phyloP scores from a whole-genome alignment of 225 moss, liverwort and hornwort genomes.

The Marchantia paleacea region DNA sequence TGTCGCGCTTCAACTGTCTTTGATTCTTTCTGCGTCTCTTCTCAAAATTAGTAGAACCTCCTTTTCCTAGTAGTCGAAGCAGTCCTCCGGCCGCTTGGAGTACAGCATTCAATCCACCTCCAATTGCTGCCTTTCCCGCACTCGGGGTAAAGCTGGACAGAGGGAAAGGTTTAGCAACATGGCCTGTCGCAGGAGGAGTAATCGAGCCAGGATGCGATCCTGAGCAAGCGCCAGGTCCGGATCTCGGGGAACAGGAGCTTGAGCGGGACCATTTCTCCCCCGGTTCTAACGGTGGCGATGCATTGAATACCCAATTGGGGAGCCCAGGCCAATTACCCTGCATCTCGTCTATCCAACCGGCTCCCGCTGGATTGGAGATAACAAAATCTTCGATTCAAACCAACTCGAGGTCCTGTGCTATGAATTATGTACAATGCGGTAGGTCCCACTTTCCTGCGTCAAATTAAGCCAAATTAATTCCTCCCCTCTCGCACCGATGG shows the following conservation, averaged over 20 bases:
- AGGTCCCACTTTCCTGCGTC: background rate
- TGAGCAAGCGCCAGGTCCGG: constrained; percentile 9
- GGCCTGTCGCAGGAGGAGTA: constrained; percentile 19
- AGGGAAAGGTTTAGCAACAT: constrained; percentile 23
- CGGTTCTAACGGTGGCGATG: constrained; percentile 28
- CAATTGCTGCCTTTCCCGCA: constrained; percentile 44
- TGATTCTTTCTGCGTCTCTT: constrained; percentile 10
- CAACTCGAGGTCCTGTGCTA: background rate
- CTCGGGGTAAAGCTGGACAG: constrained; percentile 32
- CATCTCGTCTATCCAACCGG: constrained; percentile 26
- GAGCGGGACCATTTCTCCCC: constrained; percentile 33
- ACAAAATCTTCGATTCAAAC: background rate
- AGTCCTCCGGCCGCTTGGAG: constrained; percentile 46
- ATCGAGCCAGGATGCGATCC: constrained; percentile 21
- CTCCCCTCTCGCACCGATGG: no score
- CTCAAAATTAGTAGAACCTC: constrained; percentile 28
- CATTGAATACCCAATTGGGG: constrained; percentile 42
- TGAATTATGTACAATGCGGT: background rate
- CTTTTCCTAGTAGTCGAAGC: constrained; percentile 38
- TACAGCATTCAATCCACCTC: constrained; percentile 44
- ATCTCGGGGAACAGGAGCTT: constrained; percentile 19
- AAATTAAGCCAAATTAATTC: background rate
- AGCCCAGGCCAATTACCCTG: constrained; percentile 43
- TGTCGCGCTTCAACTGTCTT: constrained; percentile 19
- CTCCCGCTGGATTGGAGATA: background rate